Evolutionary conservation across 108 stramenopile species (phyloP), one percentile per base, ranked within the genome.

Genomic region (Nitzschia sp.): DNA sequence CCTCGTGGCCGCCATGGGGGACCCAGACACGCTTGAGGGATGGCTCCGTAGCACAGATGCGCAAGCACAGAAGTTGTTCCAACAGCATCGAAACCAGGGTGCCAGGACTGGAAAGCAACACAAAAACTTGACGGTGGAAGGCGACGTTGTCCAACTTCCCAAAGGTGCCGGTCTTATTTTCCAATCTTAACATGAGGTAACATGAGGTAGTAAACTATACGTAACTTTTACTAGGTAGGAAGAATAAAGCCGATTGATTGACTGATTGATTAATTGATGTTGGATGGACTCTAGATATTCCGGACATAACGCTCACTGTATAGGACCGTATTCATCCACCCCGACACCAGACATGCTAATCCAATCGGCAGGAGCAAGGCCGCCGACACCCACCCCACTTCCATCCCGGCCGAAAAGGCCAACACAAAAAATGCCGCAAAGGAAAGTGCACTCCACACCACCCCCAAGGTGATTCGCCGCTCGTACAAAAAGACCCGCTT

Each of bases 401-500:
- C 73, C 30, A 63, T 44, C 5, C 61, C 69, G 2, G 66, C 34
- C 30, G 69, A 52, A n/a, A 58, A 64, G 2, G 66, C 45, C 27
- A 47, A 22, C 22, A 73, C 47, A 9, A 74, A 56, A 22, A 60
- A 57, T 8, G 69, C 54, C 15, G 74, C 38, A 59, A 55, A 57
- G 41, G 27, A 52, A 34, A 71, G 25, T 1, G 58, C 21, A 27
- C 60, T 59, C 8, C 80, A 77, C 8, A 71, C 60, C 54, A 82
- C 79, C 19, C 89, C 92, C 53, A 93, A 70, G 41, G 80, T 87
- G 22, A 90, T 79, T 8, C 87, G 83, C 45, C 69, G 72, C 67
- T 93, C 92, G 30, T 72, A 69, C 38, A 93, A 61, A 63, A 87
- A 82, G 31, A 90, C 82, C 25, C 92, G 81, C 35, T 83, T 73